A percentile compares a stretch with the other conserved stretches of the same genome.
Conservation (phyloP, 177 flowering plant genomes). For the Vitis hybrid region DNA sequence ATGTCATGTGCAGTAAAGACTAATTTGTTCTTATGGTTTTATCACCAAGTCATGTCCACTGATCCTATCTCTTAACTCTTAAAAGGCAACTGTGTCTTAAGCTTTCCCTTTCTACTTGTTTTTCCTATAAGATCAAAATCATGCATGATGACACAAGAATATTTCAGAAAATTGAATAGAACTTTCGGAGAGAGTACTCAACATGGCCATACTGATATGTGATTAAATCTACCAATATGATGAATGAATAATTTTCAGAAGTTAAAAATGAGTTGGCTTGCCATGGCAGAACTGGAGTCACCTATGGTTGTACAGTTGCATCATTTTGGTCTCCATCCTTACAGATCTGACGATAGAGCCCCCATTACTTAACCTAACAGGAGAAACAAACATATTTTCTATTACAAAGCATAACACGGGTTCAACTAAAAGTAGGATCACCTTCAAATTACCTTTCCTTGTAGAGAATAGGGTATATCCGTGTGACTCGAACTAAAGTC, state of each 20-base stretch:
- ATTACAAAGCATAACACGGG: not conserved
- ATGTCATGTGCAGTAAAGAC: too few relatives aligned
- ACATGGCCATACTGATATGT: not conserved
- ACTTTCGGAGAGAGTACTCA: not conserved
- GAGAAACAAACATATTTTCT: slow-evolving; percentile 1
- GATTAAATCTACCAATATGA: not conserved
- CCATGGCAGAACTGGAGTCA: slow-evolving; percentile 14
- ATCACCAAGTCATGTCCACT: too few relatives aligned
- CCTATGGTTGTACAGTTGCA: slow-evolving; percentile 73
- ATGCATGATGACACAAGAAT: not conserved
- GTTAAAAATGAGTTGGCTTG: not conserved
- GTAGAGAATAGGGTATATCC: slow-evolving; percentile 86
- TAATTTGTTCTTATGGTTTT: too few relatives aligned
- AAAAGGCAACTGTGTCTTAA: too few relatives aligned
- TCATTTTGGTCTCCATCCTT: slow-evolving; percentile 58
- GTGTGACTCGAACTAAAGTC: slow-evolving; percentile 70
- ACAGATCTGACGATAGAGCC: slow-evolving; percentile 77
- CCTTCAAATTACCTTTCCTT: slow-evolving; percentile 65
- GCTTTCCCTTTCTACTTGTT: not conserved
- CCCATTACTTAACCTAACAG: slow-evolving; percentile 56
- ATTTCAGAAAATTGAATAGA: not conserved
- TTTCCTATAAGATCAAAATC: not conserved
- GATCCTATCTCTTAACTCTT: too few relatives aligned
- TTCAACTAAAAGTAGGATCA: not conserved
- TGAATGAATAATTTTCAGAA: not conserved